A percentile compares a stretch with the other conserved stretches of the same genome.
Evolutionary conservation across 148 eudicot species (phyloP).

Genomic region (Spergularia marina): DNA sequence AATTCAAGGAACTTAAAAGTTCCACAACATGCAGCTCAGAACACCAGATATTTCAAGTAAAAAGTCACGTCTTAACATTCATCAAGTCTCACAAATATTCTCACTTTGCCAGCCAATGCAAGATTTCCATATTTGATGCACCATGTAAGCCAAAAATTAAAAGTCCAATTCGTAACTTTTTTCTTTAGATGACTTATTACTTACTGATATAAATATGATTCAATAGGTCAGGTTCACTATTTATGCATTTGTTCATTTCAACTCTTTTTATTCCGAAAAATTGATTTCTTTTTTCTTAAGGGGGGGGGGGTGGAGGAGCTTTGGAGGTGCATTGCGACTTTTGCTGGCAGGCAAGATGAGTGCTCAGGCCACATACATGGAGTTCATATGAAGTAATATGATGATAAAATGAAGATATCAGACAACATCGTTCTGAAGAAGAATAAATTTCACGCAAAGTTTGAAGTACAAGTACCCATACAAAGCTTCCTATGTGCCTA

Average conservation of each 20-base stretch:
- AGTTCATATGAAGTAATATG: neutral
- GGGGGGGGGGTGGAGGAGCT: neutral
- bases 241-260: too few relatives aligned
- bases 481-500: neutral
- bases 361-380: neutral
- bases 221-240: too few relatives aligned
- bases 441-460: neutral
- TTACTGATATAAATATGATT: neutral
- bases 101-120: too few relatives aligned
- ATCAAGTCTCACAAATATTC: too few relatives aligned
- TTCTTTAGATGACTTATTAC: neutral
- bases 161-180: too few relatives aligned
- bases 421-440: neutral
- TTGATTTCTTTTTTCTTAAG: neutral
- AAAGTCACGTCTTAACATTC: too few relatives aligned
- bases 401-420: neutral
- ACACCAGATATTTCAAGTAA: too few relatives aligned
- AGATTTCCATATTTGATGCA: too few relatives aligned
- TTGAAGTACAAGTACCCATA: conserved; percentile 2
- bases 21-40: neutral
- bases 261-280: neutral
- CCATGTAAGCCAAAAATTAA: neutral
- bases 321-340: neutral
- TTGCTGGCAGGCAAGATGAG: neutral
- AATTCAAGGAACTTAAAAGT: neutral